Percentiles rank a stretch among this genome's conserved stretches.
These are phyloP conservation scores for Balansia obtecta DNA, from an alignment of 2,329 filamentous ascomycete species.

Conservation along the genomic window DNA sequence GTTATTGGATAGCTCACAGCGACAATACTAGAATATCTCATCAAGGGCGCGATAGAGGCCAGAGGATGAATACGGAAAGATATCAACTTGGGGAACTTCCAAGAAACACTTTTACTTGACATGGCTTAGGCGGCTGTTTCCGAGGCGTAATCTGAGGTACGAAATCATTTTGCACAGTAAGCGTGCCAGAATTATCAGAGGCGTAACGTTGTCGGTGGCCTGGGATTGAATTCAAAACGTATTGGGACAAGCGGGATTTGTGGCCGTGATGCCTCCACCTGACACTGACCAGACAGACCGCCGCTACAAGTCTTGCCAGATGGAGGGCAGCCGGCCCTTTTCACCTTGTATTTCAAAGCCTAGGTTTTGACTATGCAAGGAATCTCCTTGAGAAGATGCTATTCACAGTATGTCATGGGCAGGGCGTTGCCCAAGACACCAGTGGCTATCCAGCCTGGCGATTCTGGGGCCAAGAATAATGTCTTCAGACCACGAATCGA, in stretches of 20 bases:
- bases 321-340: background rate
- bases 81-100: background rate
- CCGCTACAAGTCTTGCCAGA: conserved; percentile 10
- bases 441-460: background rate
- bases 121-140: background rate
- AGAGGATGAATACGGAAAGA: background rate
- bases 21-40: background rate
- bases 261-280: conserved; percentile 13
- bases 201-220: conserved; percentile 14
- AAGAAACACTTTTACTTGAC: background rate
- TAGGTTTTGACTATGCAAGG: background rate
- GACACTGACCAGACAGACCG: conserved; percentile 11
- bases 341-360: background rate
- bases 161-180: background rate
- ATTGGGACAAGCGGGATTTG: conserved; percentile 11
- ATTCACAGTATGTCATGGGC: conserved; percentile 1
- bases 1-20: too few species aligned
- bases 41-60: background rate
- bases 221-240: conserved; percentile 15
- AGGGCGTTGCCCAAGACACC: background rate
- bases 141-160: background rate
- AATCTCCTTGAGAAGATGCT: background rate
- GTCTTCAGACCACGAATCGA: background rate
- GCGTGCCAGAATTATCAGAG: conserved; percentile 5
- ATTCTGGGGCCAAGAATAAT: too few species aligned